Percentiles rank a stretch among this genome's conserved stretches.
Evolutionary conservation across 306 rosid genomes (phyloP).

Genomic region (Medicago lupulina): DNA sequence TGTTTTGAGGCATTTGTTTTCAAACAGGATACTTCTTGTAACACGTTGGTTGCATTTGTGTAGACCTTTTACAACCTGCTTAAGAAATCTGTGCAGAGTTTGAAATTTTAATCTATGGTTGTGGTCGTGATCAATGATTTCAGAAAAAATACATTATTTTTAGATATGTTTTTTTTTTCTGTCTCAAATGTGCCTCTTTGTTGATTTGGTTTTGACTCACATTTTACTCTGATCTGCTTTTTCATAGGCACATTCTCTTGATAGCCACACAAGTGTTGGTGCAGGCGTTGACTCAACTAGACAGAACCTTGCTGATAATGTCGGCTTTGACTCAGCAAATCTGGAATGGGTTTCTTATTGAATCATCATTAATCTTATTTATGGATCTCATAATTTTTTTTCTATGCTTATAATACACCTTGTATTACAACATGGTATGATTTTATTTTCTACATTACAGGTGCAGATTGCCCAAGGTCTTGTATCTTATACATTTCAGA

Average conservation of each 20-base stretch:
- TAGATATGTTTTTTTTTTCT: constrained; percentile 15
- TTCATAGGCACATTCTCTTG: constrained; percentile 91
- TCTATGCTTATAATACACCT: constrained; percentile 17
- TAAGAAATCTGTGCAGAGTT: not conserved
- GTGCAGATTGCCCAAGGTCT: constrained; percentile 99
- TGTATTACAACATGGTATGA: constrained; percentile 69
- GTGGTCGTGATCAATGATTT: not conserved
- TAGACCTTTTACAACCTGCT: not conserved
- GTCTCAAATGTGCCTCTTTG: constrained; percentile 12
- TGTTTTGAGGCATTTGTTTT: not conserved
- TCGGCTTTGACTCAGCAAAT: constrained; percentile 98
- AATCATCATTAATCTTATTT: constrained; percentile 10
- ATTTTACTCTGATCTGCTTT: constrained; percentile 24
- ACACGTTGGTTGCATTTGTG: not conserved
- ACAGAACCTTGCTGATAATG: constrained; percentile 98
- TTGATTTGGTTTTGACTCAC: constrained; percentile 7
- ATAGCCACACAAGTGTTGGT: constrained; percentile 97
- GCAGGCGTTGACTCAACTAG: constrained; percentile 99
- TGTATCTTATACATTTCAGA: constrained; percentile 93
- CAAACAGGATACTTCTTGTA: not conserved
- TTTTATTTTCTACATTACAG: constrained; percentile 67
- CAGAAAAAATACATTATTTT: not conserved
- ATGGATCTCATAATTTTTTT: not conserved
- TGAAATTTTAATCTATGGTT: not conserved
- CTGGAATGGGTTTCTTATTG: constrained; percentile 61